Percentiles rank a stretch among this genome's conserved stretches.
These are phyloP conservation scores for Paramecium primaurelia DNA, from an alignment of 73 alveolate genomes.

Conservation along the genomic window DNA sequence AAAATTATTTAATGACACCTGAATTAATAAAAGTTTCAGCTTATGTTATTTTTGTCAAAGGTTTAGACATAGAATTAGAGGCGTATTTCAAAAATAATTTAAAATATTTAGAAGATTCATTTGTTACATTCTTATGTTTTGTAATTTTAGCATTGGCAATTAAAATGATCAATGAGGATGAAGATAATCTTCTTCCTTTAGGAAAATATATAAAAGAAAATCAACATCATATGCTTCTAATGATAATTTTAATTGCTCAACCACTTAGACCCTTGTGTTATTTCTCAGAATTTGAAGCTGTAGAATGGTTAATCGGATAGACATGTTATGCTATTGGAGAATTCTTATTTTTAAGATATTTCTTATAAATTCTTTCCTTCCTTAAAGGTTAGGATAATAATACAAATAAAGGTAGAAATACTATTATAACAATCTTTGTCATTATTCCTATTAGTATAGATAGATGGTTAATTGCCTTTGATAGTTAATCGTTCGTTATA, in stretches of 20 bases:
- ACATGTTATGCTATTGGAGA: conserved; percentile 1
- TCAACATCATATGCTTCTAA: not conserved
- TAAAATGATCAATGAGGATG: not conserved
- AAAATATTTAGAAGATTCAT: conserved; percentile 36
- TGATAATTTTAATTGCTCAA: not conserved
- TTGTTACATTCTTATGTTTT: conserved; percentile 12
- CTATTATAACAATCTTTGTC: not conserved
- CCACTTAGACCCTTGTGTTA: conserved; percentile 37
- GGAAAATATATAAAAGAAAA: not conserved
- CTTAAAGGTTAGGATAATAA: not conserved
- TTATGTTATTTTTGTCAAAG: not conserved
- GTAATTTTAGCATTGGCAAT: not conserved
- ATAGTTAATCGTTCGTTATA: not conserved
- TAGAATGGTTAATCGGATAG: conserved; percentile 32
- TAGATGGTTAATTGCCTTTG: conserved; percentile 30
- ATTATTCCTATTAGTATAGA: conserved; percentile 9
- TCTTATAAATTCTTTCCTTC: not conserved
- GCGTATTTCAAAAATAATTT: not conserved
- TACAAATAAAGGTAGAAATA: not conserved
- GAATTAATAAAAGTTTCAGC: not conserved
- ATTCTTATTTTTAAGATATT: not conserved
- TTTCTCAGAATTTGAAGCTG: conserved; percentile 4
- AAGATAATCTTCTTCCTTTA: not conserved
- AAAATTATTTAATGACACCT: not conserved
- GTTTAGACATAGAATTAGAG: not conserved